Percentiles rank a stretch among this genome's conserved stretches.
phyloP scores from a whole-genome alignment of 75 land plant species.

The Cunninghamia lanceolata region DNA sequence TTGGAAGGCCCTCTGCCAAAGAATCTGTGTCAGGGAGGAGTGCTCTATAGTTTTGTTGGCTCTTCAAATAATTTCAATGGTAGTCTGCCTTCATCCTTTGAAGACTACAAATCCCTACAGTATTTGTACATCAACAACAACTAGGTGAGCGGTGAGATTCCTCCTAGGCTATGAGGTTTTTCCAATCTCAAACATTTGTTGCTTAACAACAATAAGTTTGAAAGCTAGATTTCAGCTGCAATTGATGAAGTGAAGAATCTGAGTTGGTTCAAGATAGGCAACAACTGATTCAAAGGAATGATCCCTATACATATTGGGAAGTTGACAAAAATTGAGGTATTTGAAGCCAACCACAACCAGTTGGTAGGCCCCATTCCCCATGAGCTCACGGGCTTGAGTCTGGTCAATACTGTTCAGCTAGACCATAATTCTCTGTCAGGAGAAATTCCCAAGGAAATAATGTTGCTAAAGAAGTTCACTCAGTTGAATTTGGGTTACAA shows the following conservation, averaged over 20 bases:
- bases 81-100: background rate
- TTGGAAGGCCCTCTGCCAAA: background rate
- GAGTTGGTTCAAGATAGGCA: background rate
- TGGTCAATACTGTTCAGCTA: constrained; percentile 19
- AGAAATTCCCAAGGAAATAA: background rate
- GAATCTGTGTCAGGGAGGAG: background rate
- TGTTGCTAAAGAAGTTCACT: background rate
- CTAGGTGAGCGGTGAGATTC: background rate
- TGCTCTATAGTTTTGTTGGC: background rate
- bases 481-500: constrained; percentile 31
- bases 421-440: background rate
- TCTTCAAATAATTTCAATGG: background rate
- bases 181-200: background rate
- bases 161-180: background rate
- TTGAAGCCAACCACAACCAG: constrained; percentile 28
- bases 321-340: constrained; percentile 20
- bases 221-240: background rate
- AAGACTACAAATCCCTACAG: no score
- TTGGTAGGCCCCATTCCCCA: constrained; percentile 37
- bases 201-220: background rate
- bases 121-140: background rate
- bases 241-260: background rate
- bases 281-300: background rate
- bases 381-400: constrained; percentile 13
- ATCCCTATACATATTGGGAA: background rate